Evolutionary conservation across 441 rosid species (phyloP), one percentile per base, ranked within the genome.

Genomic region (Erysimum cheiri): DNA sequence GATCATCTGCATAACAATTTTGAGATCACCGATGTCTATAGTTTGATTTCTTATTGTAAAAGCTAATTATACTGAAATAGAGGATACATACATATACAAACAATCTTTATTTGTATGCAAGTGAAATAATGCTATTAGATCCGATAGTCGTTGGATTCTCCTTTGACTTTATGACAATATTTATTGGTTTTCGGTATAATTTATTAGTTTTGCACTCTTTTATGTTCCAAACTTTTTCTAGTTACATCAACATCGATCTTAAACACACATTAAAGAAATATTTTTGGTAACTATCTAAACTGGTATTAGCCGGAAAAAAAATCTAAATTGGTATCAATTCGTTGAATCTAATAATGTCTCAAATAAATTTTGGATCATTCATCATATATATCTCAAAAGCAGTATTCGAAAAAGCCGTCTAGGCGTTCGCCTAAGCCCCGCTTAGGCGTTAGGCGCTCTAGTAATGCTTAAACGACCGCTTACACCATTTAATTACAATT

Each of bases 81-180:
- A 28, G 19, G 26, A 52, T 54, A 28, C 3, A 29, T 14, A 39
- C 26, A 55, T 22, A 29, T 14, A 39, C 24, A 55, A 35, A 19
- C 35, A 6, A 64, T 24, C 32, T 36, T 46, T 55, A 33, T 72
- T 56, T 64, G 65, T 72, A 64, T 47, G 41, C 49, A 44, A 55
- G 64, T 72, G 64, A 56, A 64, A 64, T 12, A 64, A 64, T 64
- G 62, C 39, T 22, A 24, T 54, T 11, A 56, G 33, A 55, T 63
- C 14, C 31, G 69, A 71, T 54, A 14, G 63, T 62, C 63, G 24
- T 43, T 44, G 48, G 64, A 54, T 63, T 71, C 24, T 71, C 14
- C 63, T 62, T 53, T 71, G 63, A 62, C 63, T 62, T 70, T 62
- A 14, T 43, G 49, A 44, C 24, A 22, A 53, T 44, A 63, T 5